phyloP scores from a whole-genome alignment of 371 early-diverging fungal species.

The Apophysomyces sp. region DNA sequence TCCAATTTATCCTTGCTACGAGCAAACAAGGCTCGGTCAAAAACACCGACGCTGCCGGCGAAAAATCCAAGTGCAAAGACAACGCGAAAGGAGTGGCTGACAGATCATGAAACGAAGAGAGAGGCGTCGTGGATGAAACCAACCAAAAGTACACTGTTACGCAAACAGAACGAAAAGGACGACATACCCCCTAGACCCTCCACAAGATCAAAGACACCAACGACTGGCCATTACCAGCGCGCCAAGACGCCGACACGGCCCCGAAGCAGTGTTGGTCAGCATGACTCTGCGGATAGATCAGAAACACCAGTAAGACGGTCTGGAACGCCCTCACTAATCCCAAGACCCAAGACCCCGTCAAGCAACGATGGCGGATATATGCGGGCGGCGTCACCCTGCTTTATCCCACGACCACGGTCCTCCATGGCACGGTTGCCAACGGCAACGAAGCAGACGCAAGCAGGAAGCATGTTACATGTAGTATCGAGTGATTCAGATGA shows the following conservation, averaged over 20 bases:
- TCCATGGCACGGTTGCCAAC: conserved; percentile 25
- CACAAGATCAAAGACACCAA: conserved; percentile 6
- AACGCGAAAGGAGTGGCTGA: conserved; percentile 7
- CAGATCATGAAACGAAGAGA: conserved; percentile 1
- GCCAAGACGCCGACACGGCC: conserved; percentile 25
- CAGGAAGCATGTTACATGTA: conserved; percentile 9
- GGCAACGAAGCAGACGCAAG: conserved; percentile 25
- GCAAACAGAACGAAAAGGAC: conserved; percentile 9
- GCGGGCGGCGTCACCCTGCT: conserved; percentile 24
- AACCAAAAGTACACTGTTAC: conserved; percentile 27
- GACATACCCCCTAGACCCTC: background rate
- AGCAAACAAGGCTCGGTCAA: background rate
- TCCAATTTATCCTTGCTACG: background rate
- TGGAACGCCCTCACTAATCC: conserved; percentile 48
- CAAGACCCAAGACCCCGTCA: conserved; percentile 44
- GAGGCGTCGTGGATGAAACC: conserved; percentile 30
- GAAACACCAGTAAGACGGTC: conserved; percentile 16
- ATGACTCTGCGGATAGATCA: conserved; percentile 1
- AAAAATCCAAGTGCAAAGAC: conserved; percentile 1
- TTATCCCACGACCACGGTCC: conserved; percentile 32
- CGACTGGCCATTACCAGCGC: conserved; percentile 9
- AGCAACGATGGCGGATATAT: background rate
- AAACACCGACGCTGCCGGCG: conserved; percentile 6
- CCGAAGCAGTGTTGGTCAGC: conserved; percentile 35
- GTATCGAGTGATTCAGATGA: conserved; percentile 10